A percentile compares a stretch with the other conserved stretches of the same genome.
These are phyloP conservation scores for Lasiosphaeris hirsuta DNA, from an alignment of 495 filamentous ascomycete genomes.

Conservation along the genomic window DNA sequence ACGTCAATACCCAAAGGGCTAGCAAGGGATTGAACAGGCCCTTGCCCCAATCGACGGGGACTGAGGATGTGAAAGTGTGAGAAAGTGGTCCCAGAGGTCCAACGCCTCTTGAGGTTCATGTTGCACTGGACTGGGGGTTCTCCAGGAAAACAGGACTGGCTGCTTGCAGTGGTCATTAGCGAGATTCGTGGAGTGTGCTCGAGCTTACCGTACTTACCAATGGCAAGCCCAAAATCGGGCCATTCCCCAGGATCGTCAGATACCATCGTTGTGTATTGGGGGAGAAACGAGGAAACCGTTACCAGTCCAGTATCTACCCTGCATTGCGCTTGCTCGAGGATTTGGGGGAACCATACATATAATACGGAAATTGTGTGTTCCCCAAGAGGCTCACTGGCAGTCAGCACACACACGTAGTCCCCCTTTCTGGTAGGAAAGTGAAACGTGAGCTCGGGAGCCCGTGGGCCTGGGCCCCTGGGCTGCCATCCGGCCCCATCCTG, in stretches of 20 bases:
- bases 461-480: too few species aligned
- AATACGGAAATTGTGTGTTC: too few species aligned
- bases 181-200: too few species aligned
- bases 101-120: background rate
- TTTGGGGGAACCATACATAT: too few species aligned
- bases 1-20: background rate
- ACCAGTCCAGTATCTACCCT: background rate
- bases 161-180: too few species aligned
- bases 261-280: background rate
- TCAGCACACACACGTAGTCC: too few species aligned
- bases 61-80: too few species aligned
- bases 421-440: too few species aligned
- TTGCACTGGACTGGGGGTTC: background rate
- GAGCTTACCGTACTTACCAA: background rate
- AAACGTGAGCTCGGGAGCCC: too few species aligned
- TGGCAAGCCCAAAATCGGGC: background rate
- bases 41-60: too few species aligned
- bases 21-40: background rate
- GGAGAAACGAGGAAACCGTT: background rate
- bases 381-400: too few species aligned
- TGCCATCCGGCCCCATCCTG: too few species aligned
- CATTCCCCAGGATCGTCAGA: background rate
- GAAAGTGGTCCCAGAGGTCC: background rate
- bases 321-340: background rate
- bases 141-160: background rate